Conservation (phyloP, 345 rosid genomes). For the Brassica rapa region DNA sequence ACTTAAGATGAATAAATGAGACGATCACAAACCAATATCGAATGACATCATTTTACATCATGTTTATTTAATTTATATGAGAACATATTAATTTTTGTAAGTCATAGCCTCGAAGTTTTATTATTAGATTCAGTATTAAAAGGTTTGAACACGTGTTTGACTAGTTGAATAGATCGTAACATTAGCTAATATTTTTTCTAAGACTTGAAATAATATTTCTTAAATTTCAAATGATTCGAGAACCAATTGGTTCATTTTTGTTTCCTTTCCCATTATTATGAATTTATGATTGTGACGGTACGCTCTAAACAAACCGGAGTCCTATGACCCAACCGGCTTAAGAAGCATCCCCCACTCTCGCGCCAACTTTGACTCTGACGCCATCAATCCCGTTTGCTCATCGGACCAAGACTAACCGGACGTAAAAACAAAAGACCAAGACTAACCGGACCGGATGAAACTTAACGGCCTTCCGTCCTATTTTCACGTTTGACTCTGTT, state of each 20-base stretch:
- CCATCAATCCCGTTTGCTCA: conserved; percentile 7
- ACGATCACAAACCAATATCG: not conserved
- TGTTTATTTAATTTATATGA: not conserved
- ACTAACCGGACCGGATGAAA: not conserved
- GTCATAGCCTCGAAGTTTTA: not conserved
- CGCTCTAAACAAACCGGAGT: conserved; percentile 12
- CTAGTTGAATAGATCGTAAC: conserved; percentile 2
- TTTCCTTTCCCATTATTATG: not conserved
- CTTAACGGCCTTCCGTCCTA: conserved; percentile 11
- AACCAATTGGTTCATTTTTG: not conserved
- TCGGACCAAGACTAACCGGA: not conserved
- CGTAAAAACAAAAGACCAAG: too few species aligned
- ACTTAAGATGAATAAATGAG: not conserved
- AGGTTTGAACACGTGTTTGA: not conserved
- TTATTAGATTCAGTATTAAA: not conserved
- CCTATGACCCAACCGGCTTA: conserved; percentile 11
- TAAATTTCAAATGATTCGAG: not conserved
- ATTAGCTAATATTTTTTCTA: not conserved
- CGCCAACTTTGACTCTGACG: conserved; percentile 36
- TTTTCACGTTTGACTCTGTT: conserved; percentile 20
- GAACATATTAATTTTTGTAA: not conserved
- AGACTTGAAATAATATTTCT: not conserved
- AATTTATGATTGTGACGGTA: conserved; percentile 5
- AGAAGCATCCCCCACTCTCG: not conserved
- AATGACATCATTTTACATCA: not conserved